Percentiles rank a stretch among this genome's conserved stretches.
Evolutionary conservation across 202 grass and related monocot genomes (phyloP).

Genomic region (Musa balbisiana): DNA sequence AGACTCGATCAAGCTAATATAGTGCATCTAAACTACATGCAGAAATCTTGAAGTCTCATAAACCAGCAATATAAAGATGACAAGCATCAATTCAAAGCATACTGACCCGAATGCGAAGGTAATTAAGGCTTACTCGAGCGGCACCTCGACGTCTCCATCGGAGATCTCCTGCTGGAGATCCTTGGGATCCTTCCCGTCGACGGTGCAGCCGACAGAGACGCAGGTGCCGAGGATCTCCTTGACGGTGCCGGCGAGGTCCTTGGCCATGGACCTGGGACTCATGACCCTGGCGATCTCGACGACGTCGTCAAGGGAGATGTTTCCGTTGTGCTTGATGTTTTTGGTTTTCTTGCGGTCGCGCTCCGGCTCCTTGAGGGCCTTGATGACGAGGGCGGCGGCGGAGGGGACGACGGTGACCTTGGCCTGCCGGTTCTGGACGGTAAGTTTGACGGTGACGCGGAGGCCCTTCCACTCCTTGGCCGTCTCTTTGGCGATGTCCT

Average conservation of each 20-base stretch:
- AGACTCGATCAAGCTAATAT: neutral
- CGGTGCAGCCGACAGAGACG: conserved; percentile 18
- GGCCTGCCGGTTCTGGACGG: conserved; percentile 19
- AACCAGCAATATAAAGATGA: neutral
- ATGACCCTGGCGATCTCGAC: conserved; percentile 17
- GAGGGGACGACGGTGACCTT: conserved; percentile 18
- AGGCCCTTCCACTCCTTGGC: conserved; percentile 20
- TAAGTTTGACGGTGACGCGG: conserved; percentile 18
- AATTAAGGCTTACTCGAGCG: neutral
- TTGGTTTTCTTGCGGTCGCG: conserved; percentile 19
- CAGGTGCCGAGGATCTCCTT: conserved; percentile 21
- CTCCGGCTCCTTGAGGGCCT: conserved; percentile 23
- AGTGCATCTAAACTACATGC: neutral
- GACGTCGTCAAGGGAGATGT: conserved; percentile 18
- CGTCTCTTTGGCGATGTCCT: conserved; percentile 25
- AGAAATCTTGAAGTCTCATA: neutral
- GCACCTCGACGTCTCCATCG: conserved; percentile 13
- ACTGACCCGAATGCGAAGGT: neutral
- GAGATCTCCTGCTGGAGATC: conserved; percentile 20
- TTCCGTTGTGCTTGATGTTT: conserved; percentile 24
- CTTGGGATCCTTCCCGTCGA: conserved; percentile 23
- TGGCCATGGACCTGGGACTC: conserved; percentile 14
- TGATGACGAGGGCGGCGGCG: conserved; percentile 25
- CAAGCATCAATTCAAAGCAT: neutral
- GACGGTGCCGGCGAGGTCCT: conserved; percentile 10